Conservation (phyloP, 2,329 filamentous ascomycete species). For the Davidsoniella australis region DNA sequence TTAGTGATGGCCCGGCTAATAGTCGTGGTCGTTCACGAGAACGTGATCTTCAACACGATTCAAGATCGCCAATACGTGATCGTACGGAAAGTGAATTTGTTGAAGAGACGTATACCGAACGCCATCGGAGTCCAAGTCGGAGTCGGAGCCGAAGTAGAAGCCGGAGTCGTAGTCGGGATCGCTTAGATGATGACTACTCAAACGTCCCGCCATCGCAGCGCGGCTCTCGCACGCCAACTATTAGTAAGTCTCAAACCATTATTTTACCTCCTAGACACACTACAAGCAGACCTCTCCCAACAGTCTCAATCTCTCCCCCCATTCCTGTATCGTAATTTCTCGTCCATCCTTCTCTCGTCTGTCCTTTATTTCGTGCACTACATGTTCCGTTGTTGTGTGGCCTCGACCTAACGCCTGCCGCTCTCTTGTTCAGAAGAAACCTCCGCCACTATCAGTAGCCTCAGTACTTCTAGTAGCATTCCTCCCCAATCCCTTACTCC, state of each 20-base stretch:
- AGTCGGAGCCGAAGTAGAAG: constrained; percentile 16
- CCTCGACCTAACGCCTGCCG: constrained; percentile 5
- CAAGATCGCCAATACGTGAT: neutral
- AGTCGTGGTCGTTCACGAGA: neutral
- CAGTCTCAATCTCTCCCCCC: neutral
- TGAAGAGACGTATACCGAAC: neutral
- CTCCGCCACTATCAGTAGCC: constrained; percentile 3
- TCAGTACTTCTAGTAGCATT: constrained; percentile 1
- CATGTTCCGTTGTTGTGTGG: neutral
- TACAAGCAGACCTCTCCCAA: neutral
- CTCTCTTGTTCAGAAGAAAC: constrained; percentile 3
- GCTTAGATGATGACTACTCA: neutral
- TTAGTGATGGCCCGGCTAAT: too few relatives aligned
- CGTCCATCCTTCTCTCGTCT: neutral
- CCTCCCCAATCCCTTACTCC: neutral
- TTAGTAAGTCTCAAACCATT: constrained; percentile 7
- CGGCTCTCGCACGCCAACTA: neutral
- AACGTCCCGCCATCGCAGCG: constrained; percentile 3
- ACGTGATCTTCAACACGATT: neutral
- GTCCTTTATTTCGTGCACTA: neutral
- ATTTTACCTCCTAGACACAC: neutral
- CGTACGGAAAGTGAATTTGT: neutral
- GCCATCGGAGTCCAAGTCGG: constrained; percentile 15
- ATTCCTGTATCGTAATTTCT: neutral
- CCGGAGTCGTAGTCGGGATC: neutral